Percentiles rank a stretch among this genome's conserved stretches.
Evolutionary conservation across 371 early-diverging fungal species (phyloP).

Genomic region (Circinella umbellata): DNA sequence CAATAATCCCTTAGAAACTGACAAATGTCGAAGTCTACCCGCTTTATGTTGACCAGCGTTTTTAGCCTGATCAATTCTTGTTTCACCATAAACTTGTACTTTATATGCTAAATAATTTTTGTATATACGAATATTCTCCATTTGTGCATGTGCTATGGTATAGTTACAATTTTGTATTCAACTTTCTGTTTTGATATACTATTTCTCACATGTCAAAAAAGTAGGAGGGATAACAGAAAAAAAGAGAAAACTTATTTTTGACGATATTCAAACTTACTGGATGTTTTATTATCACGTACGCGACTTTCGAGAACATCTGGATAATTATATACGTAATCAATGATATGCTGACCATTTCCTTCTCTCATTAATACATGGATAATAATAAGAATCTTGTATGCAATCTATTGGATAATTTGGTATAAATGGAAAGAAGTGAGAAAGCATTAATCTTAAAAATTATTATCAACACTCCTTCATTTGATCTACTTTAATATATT

Average conservation of each 20-base stretch:
- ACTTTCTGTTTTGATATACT: too few species aligned
- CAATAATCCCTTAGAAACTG: constrained; percentile 74
- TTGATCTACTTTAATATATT: constrained; percentile 26
- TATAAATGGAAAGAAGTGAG: too few species aligned
- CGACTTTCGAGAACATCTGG: constrained; percentile 63
- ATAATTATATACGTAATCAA: constrained; percentile 64
- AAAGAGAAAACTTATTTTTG: constrained; percentile 25
- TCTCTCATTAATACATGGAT: constrained; percentile 87
- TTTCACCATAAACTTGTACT: constrained; percentile 72
- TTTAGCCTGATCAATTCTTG: constrained; percentile 76
- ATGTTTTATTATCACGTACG: constrained; percentile 66
- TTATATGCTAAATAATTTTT: constrained; percentile 86
- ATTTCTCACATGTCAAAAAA: not conserved
- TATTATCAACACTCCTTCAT: too few species aligned
- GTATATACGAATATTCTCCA: constrained; percentile 83
- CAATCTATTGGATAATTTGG: constrained; percentile 58
- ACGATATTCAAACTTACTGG: constrained; percentile 34
- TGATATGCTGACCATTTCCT: constrained; percentile 73
- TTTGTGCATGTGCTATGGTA: constrained; percentile 46
- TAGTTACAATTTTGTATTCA: too few species aligned
- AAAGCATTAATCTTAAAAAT: too few species aligned
- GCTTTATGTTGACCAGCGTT: constrained; percentile 40
- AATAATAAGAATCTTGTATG: constrained; percentile 87
- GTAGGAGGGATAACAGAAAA: not conserved
- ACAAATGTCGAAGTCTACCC: constrained; percentile 57